Base-by-base conservation (phyloP, 495 filamentous ascomycete genomes). In the Penicillium bialowiezense region DNA sequence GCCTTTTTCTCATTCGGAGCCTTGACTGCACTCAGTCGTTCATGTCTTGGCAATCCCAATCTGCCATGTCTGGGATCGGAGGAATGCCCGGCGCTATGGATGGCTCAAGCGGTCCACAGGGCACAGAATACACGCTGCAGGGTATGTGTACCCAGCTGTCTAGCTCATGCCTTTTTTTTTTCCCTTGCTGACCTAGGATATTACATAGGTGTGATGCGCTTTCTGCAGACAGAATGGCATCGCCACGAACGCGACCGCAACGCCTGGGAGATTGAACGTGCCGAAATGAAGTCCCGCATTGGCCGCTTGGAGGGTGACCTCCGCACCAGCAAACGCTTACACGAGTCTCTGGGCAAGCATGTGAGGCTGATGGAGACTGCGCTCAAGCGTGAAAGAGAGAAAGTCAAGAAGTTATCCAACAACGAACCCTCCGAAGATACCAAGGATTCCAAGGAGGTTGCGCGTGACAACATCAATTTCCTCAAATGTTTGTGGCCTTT, bases 221-320 rank as follows among this genome's bases (percentile, higher is more conserved):
- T 97, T 68, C 84, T 99, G 28, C 95, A 97, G 74, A 92, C 91
- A 29, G 93, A 99, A 81, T 97, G 93, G 93, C 95, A 99, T 68
- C 85, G 89, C 54, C 92, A 97, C 62, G 93, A 99, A 68, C 88
- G 93, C 71, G 95, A 96, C 59, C 86, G 95, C 58, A 99, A 99
- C 68, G 87, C 89, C 17, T 99, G 93, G 93, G 93, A 97, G 62
- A 98, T 98, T 64, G 93, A 98, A 71, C 84, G 89, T 62, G 93
- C 95, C 51, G 93, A 97, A 75, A 98, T 98, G 93, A 97, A 96
- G 71, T 90, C 88, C 53, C 85, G 92, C 65, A 97, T 98, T 70
- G 93, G 91, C n/a, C 85, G 87, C 60, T 77, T 97, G 52, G 93
- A 98, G 64, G 93, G 93, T 46, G 89, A 95, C 42, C 78, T 86